A percentile compares a stretch with the other conserved stretches of the same genome.
These are phyloP conservation scores for Aurifilum marmelostoma DNA, from an alignment of 2,329 filamentous ascomycete species.

Conservation along the genomic window DNA sequence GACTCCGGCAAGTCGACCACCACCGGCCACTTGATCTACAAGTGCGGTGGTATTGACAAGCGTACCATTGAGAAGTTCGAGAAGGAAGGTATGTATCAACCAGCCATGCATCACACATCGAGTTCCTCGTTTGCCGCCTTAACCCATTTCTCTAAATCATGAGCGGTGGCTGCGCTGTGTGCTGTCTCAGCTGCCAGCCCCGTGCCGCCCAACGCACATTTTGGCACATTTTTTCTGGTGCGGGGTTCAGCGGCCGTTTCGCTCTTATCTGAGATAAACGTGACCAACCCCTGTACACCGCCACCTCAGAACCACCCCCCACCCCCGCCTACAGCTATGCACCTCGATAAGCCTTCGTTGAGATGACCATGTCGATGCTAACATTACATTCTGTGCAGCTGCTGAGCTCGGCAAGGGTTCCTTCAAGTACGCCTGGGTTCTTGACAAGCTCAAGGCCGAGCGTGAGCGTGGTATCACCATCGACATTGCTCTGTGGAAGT, in stretches of 20 bases:
- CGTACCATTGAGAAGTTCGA: slow-evolving; percentile 99
- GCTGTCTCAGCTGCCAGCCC: background rate
- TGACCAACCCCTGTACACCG: slow-evolving; percentile 17
- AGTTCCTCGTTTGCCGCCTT: background rate
- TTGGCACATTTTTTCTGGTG: slow-evolving; percentile 20
- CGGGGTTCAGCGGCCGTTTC: slow-evolving; percentile 26
- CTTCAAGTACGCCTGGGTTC: slow-evolving; percentile 99
- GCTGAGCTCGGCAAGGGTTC: slow-evolving; percentile 99
- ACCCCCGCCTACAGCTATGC: background rate
- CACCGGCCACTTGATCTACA: slow-evolving; percentile 97
- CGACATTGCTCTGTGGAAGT: slow-evolving; percentile 99
- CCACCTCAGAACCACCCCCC: background rate
- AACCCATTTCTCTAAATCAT: background rate
- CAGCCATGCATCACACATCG: background rate
- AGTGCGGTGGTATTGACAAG: slow-evolving; percentile 99
- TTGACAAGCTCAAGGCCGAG: slow-evolving; percentile 99
- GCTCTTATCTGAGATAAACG: slow-evolving; percentile 25
- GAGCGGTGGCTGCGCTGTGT: background rate
- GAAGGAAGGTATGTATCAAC: slow-evolving; percentile 72
- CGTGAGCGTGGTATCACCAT: slow-evolving; percentile 99
- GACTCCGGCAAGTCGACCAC: slow-evolving; percentile 99
- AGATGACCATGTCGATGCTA: slow-evolving; percentile 13
- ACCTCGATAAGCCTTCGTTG: background rate
- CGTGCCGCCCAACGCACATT: slow-evolving; percentile 30
- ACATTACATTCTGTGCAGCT: slow-evolving; percentile 55